Conservation (phyloP, 805 yeast genomes). For the Limtongia smithiae region DNA sequence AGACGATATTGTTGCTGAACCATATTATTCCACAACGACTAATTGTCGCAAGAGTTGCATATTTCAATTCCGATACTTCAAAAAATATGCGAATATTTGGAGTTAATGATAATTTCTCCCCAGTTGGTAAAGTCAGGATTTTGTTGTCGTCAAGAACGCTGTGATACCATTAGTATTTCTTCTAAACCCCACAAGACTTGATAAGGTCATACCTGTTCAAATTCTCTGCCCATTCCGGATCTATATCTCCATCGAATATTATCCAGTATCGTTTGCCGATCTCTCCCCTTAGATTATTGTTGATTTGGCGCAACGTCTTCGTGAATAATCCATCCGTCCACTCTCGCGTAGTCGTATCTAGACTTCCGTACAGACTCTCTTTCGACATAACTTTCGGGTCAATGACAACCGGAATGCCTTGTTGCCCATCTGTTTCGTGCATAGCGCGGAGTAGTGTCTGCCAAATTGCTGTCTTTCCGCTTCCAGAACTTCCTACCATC, state of each 20-base stretch:
- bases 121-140: conserved; percentile 77
- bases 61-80: conserved; percentile 63
- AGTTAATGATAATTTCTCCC: conserved; percentile 75
- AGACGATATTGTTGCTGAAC: conserved; percentile 46
- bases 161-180: too few species aligned
- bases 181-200: too few species aligned
- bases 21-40: conserved; percentile 90
- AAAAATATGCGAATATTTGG: conserved; percentile 61
- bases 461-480: conserved; percentile 67
- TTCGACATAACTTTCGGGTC: conserved; percentile 78
- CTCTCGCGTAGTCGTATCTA: conserved; percentile 76
- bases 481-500: conserved; percentile 70
- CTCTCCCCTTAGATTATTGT: conserved; percentile 59
- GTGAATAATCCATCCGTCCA: conserved; percentile 91
- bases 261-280: conserved; percentile 59
- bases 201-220: conserved; percentile 46
- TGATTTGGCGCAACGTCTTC: conserved; percentile 54
- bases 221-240: conserved; percentile 91
- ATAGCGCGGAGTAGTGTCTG: conserved; percentile 48
- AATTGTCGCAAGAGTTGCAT: conserved; percentile 86
- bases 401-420: conserved; percentile 46
- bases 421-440: conserved; percentile 38
- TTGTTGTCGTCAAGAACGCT: conserved; percentile 88
- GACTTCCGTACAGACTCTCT: conserved; percentile 59
- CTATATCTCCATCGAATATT: conserved; percentile 87